Conservation (phyloP, 2,329 filamentous ascomycete species). For the Lasiodiplodia theobromae region DNA sequence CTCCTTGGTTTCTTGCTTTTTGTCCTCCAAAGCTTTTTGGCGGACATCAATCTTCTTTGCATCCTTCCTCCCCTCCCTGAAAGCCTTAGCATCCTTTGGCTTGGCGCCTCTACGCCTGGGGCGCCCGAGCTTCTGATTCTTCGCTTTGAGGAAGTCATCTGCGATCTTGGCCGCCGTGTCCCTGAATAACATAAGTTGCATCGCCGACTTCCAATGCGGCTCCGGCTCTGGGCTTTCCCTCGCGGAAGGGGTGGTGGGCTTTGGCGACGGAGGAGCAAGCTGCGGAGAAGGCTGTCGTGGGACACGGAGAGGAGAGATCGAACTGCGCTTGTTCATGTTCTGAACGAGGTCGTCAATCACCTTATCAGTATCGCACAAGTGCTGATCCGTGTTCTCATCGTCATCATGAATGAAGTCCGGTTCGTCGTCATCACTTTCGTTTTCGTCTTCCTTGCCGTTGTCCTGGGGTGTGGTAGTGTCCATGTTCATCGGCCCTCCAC, state of each 20-base stretch:
- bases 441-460: background rate
- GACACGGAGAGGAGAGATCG: too few relatives aligned
- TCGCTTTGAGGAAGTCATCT: background rate
- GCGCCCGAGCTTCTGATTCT: background rate
- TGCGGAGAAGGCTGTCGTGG: background rate
- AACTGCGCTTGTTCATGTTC: background rate
- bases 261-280: background rate
- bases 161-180: background rate
- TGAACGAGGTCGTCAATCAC: background rate
- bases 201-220: background rate
- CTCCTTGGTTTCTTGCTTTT: background rate
- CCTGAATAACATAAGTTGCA: conserved; percentile 1
- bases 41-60: conserved; percentile 5
- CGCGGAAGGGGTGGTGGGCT: background rate
- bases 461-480: background rate
- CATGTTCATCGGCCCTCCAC: background rate
- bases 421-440: background rate
- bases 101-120: background rate
- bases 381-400: background rate
- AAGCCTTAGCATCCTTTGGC: conserved; percentile 1
- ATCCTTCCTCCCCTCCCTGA: background rate
- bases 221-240: background rate
- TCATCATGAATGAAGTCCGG: background rate
- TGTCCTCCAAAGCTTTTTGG: background rate
- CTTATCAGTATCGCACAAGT: background rate